These are phyloP conservation scores for Trichoderma gamsii DNA, from an alignment of 495 filamentous ascomycete genomes.

Conservation along the genomic window DNA sequence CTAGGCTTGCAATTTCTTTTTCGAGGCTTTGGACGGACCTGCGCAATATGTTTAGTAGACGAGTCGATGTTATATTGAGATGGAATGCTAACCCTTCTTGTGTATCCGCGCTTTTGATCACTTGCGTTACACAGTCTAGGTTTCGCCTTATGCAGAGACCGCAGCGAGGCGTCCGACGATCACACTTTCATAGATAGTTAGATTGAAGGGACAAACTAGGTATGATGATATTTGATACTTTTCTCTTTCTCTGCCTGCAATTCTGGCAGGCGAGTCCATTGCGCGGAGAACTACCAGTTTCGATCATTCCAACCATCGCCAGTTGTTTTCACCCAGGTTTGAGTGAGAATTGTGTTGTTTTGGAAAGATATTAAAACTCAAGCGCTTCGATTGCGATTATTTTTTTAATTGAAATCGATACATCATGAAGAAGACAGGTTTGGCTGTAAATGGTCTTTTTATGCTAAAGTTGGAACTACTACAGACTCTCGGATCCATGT, in stretches of 20 bases:
- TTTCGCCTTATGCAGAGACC: not conserved
- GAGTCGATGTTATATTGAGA: not conserved
- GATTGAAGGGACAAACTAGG: not conserved
- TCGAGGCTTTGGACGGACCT: not conserved
- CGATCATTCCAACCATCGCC: not conserved
- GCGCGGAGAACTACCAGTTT: not conserved
- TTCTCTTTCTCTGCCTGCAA: not conserved
- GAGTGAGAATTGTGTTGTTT: no score
- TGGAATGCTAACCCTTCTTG: constrained; percentile 1
- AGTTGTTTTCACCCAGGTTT: not conserved
- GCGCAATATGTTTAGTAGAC: not conserved
- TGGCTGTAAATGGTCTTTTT: no score
- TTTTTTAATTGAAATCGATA: no score
- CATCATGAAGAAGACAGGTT: no score
- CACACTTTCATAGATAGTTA: not conserved
- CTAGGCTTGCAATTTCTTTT: not conserved
- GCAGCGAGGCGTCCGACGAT: not conserved
- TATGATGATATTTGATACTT: not conserved
- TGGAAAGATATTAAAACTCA: no score
- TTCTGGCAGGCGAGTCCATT: constrained; percentile 6
- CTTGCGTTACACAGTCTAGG: constrained; percentile 4
- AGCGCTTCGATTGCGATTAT: no score
- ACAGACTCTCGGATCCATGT: no score
- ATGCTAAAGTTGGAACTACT: no score
- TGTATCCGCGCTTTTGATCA: not conserved